Evolutionary conservation across 164 flowering plant genomes (phyloP).

Genomic region (Hamamelis virginiana): DNA sequence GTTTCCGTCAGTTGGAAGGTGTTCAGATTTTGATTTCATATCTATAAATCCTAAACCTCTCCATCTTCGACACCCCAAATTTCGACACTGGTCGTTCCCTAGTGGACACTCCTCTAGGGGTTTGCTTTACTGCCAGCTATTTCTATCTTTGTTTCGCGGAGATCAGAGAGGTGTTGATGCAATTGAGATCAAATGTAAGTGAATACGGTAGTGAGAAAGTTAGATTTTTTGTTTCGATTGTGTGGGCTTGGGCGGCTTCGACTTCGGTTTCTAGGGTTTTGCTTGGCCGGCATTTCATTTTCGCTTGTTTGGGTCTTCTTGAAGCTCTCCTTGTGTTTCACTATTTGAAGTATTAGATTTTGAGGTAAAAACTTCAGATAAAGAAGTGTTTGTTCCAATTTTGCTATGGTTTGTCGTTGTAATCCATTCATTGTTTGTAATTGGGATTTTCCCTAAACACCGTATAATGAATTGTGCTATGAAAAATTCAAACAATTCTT

Average conservation of each 20-base stretch:
- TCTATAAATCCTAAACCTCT: too few relatives aligned
- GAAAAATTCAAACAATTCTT: too few relatives aligned
- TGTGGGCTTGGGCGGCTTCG: slow-evolving; percentile 49
- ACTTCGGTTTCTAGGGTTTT: slow-evolving; percentile 82
- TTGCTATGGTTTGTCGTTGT: not conserved
- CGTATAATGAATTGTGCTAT: too few relatives aligned
- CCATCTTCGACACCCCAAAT: too few relatives aligned
- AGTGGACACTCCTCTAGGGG: slow-evolving; percentile 87
- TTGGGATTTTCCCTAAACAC: not conserved
- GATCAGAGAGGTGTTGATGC: slow-evolving; percentile 18
- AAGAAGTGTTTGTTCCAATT: not conserved
- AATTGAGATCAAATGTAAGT: not conserved
- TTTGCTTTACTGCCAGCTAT: slow-evolving; percentile 57
- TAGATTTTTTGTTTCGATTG: slow-evolving; percentile 15
- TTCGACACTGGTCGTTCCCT: slow-evolving; percentile 92
- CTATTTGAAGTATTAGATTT: slow-evolving; percentile 18
- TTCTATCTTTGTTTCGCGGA: slow-evolving; percentile 28
- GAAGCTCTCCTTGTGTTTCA: slow-evolving; percentile 50
- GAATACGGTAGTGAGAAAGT: slow-evolving; percentile 19
- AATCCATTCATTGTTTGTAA: not conserved
- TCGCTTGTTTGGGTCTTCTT: slow-evolving; percentile 63
- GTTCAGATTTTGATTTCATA: too few relatives aligned
- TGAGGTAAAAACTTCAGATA: slow-evolving; percentile 1
- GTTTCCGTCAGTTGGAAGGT: too few relatives aligned
- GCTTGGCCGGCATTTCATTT: slow-evolving; percentile 77